Evolutionary conservation across 163 green algal genomes (phyloP), one percentile per base, ranked within the genome.

Genomic region (Picocystis sp.): DNA sequence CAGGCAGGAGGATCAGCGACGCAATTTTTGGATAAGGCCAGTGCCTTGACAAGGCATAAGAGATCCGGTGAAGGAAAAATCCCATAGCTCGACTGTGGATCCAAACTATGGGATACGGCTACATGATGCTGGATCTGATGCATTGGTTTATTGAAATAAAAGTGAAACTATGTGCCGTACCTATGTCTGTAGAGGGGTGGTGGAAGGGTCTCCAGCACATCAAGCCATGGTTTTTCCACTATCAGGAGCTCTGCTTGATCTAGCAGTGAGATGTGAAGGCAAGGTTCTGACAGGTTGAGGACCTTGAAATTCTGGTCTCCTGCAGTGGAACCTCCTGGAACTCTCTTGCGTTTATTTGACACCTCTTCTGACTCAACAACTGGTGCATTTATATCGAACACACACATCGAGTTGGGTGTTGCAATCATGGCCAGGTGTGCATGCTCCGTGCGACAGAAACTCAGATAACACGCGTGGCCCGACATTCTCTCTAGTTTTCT

Each of bases 151-250:
- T 38, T 38, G 29, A 38, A 38, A 38, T 38, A 38, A 38, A 38
- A 38, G 29, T 38, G 47, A 61, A 50, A 48, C 73, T 63, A 81
- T 6, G 55, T 70, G 22, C 77, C 74, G 47, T 81, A 85, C 6
- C 70, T 58, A 43, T 82, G 74, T 22, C 62, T 51, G 34, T 77
- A 76, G 46, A 86, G 47, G 11, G 79, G 79, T 21, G 74, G 60
- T 44, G 66, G 58, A 24, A 86, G 66, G 19, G 24, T 45, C 34
- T 64, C 57, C 22, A 66, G 58, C 22, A 86, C 66, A 19, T 84
- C 67, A 14, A 69, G 58, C 73, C 70, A 79, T 21, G 70, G 67
- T 57, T 69, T 67, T 62, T 81, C 73, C 44, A 81, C 45, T 47
- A 81, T 47, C 48, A 81, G 48, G 25, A 65, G 56, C 41, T 67